Percentiles rank a stretch among this genome's conserved stretches.
phyloP scores from a whole-genome alignment of 345 rosid species.

The Aegle marmelos region DNA sequence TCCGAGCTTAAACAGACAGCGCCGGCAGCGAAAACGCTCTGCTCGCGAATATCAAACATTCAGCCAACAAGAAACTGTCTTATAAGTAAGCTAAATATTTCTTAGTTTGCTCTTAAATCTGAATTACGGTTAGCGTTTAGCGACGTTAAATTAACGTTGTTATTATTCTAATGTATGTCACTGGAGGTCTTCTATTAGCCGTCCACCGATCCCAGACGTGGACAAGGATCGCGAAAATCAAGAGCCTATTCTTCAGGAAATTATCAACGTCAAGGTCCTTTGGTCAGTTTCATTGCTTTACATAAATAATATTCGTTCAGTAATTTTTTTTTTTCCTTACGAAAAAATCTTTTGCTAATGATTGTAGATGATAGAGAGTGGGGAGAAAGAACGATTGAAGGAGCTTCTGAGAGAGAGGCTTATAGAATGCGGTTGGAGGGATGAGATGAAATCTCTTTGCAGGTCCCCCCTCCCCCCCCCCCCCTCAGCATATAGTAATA shows the following conservation, averaged over 20 bases:
- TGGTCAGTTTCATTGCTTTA: background rate
- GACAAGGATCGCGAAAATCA: constrained; percentile 31
- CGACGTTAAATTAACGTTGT: background rate
- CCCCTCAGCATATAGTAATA: too few relatives aligned
- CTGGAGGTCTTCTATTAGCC: constrained; percentile 71
- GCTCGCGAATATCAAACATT: background rate
- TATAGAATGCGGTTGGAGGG: constrained; percentile 83
- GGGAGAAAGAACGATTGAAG: constrained; percentile 68
- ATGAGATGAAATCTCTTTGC: constrained; percentile 82
- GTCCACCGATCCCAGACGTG: constrained; percentile 64
- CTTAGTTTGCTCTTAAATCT: background rate
- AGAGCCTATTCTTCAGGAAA: constrained; percentile 56
- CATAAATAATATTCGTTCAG: background rate
- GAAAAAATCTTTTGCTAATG: background rate
- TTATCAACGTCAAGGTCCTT: constrained; percentile 61
- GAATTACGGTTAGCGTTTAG: background rate
- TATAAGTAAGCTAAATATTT: background rate
- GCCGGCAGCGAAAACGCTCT: background rate
- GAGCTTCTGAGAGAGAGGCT: constrained; percentile 78
- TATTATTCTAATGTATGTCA: background rate
- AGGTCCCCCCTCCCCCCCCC: too few relatives aligned
- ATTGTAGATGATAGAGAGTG: constrained; percentile 60
- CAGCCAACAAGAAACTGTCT: background rate
- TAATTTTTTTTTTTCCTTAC: background rate
- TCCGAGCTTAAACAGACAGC: too few relatives aligned